phyloP scores from a whole-genome alignment of 2,329 filamentous ascomycete species.

The Apiospora kogelbergensis region DNA sequence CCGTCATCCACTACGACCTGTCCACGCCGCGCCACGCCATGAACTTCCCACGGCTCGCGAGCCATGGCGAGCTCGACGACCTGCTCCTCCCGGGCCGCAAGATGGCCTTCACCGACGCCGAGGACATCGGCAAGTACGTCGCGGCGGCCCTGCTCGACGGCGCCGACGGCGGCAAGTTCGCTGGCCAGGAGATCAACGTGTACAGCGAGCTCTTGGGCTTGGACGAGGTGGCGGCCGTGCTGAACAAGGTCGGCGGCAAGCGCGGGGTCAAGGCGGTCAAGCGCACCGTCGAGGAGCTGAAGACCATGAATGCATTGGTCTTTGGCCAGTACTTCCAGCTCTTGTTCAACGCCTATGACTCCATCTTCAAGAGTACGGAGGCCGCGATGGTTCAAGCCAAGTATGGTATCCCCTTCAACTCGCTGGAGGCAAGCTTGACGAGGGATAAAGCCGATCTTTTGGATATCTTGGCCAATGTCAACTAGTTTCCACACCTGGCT shows the following conservation, averaged over 20 bases:
- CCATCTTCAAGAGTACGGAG: conserved; percentile 11
- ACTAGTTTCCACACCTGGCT: too few species aligned
- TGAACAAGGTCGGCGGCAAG: conserved; percentile 29
- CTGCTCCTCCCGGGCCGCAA: conserved; percentile 19
- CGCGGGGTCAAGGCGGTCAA: conserved; percentile 22
- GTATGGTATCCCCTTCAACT: conserved; percentile 31
- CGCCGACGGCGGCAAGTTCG: conserved; percentile 24
- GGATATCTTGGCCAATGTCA: conserved; percentile 10
- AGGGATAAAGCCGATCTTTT: conserved; percentile 24
- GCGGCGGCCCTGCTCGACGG: conserved; percentile 31
- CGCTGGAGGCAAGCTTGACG: conserved; percentile 25
- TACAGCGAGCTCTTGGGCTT: conserved; percentile 27
- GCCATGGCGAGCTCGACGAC: conserved; percentile 29
- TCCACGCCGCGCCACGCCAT: conserved; percentile 18
- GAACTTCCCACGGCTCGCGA: conserved; percentile 31
- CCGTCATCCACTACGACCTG: conserved; percentile 29
- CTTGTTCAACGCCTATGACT: conserved; percentile 26
- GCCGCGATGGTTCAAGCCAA: conserved; percentile 21
- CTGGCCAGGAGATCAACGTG: conserved; percentile 31
- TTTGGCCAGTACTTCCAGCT: conserved; percentile 27
- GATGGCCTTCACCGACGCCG: conserved; percentile 29
- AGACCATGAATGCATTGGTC: conserved; percentile 17
- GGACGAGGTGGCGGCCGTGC: conserved; percentile 29
- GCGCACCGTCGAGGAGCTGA: conserved; percentile 22
- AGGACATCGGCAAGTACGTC: conserved; percentile 33